Evolutionary conservation across 2,329 filamentous ascomycete species (phyloP), one percentile per base, ranked within the genome.

Genomic region (Pestalotiopsis sp.): DNA sequence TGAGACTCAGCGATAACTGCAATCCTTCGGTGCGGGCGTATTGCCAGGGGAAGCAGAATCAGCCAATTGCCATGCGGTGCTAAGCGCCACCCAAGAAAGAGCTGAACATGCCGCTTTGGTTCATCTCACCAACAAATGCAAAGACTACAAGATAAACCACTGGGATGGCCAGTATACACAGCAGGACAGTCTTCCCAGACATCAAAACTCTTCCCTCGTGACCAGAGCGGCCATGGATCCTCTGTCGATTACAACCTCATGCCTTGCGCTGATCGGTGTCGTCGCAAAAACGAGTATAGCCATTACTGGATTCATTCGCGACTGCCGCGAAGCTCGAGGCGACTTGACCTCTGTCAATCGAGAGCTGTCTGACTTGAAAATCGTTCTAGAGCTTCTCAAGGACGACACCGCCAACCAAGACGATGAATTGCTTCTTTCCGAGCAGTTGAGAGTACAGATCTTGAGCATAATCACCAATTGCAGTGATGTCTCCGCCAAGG

Each of bases 321-420:
- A 59, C 6, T 59, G 57, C 57, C 57, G 57, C 25, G 57, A 59
- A 36, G 57, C 57, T 59, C 57, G 57, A 17, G 57, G 57, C 14
- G 57, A 59, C 25, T 36, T 59, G 57, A 59, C 11, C 25, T 59
- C 57, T 11, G 57, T 59, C 13, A 59, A 27, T 27, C 57, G 27
- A 4, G 57, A 59, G 57, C 57, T 59, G 2, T 59, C 57, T 25
- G 57, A 59, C 1, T 59, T 59, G 20, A 59, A 36, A 23, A 59
- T 59, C 11, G 57, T 59, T 11, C 57, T 59, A 5, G 57, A 59
- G 17, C 57, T 59, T 36, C 57, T 59, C 57, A n/a, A 59, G 27
- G 57, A 36, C 14, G 57, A 59, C 57, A 36, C 57, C 23, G 57
- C 57, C 11, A 12, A 27, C 11, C 23, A 27, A 1, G 20, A 59